Conservation (phyloP, 495 filamentous ascomycete species). For the Penicillium silybi region DNA sequence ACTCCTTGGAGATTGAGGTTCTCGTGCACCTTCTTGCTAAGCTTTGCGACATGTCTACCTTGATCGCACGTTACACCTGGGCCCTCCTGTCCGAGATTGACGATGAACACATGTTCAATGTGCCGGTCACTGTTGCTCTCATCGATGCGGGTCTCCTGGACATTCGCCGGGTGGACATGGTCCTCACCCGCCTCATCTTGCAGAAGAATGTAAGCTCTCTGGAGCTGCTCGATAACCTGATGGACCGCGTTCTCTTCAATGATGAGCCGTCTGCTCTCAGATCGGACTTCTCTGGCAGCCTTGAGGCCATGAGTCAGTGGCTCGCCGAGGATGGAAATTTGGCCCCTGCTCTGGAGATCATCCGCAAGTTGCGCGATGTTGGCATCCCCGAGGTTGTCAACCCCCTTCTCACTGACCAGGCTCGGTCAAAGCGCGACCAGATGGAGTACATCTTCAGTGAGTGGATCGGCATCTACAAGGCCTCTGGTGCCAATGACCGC, state of each 20-base stretch:
- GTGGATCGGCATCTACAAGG: conserved; percentile 82
- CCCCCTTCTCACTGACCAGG: conserved; percentile 44
- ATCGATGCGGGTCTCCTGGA: conserved; percentile 73
- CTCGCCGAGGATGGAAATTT: conserved; percentile 67
- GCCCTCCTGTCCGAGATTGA: conserved; percentile 58
- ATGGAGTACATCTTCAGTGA: conserved; percentile 93
- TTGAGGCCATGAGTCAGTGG: conserved; percentile 79
- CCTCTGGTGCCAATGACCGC: conserved; percentile 65
- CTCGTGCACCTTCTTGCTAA: conserved; percentile 77
- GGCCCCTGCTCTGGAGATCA: conserved; percentile 60
- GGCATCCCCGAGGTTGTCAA: conserved; percentile 52
- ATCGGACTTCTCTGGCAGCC: conserved; percentile 79
- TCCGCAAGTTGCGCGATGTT: conserved; percentile 64
- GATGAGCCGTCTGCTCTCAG: conserved; percentile 71
- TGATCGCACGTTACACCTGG: conserved; percentile 70
- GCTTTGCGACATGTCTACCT: conserved; percentile 71
- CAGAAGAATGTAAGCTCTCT: conserved; percentile 65
- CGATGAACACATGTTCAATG: conserved; percentile 73
- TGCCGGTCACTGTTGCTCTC: conserved; percentile 70
- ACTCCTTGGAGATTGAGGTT: conserved; percentile 71
- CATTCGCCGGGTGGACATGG: conserved; percentile 72
- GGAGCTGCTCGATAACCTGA: conserved; percentile 68
- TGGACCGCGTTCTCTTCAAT: conserved; percentile 73
- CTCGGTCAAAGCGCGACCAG: conserved; percentile 63
- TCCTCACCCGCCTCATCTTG: conserved; percentile 65